Base-by-base conservation (phyloP, 306 rosid species). In the Luffa acutangula region DNA sequence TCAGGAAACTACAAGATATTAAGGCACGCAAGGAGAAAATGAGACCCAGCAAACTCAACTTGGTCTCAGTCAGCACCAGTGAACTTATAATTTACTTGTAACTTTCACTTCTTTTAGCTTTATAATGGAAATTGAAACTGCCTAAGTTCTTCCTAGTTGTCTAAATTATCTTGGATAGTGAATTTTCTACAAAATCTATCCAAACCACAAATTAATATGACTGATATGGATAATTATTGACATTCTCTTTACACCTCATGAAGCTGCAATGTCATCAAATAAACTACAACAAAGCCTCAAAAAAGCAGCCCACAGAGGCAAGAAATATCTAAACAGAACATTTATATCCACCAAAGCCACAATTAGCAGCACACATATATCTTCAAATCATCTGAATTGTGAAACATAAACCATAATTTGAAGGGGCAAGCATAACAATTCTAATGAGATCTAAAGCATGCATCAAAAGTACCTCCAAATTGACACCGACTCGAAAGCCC, bases 401-500 rank as follows among this genome's bases (percentile, higher is more conserved):
- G 57, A 25, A 48, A 45, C 12, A 33, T 49, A 73, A 13, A 73
- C 60, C 31, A 73, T 31, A 49, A 31, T 49, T 49, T 73, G 60
- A 14, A 46, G 20, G 77, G 78, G 39, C 4, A 48, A 62, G 39
- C 4, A 48, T 12, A 31, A 3, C 37, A 73, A 21, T 46, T 71
- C 20, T 11, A 48, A 72, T 48, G 20, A 67, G 0, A 67, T 36
- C 9, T 14, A 36, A 66, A 66, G 33, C 2, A 65, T 37, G 25
- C 25, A 65, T 39, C 37, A 39, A 71, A 25, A 39, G 60, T 83
- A 92, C 98, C 97, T 94, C 97, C 89, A 95, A 79, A 71, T 95
- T 92, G 85, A 90, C 82, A 82, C 92, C 97, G 73, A 91, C 88
- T 67, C 97, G 94, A 80, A 95, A 57, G 66, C 95, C 97, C 81